Base-by-base conservation (phyloP, 805 yeast genomes). In the Spathaspora sp. region DNA sequence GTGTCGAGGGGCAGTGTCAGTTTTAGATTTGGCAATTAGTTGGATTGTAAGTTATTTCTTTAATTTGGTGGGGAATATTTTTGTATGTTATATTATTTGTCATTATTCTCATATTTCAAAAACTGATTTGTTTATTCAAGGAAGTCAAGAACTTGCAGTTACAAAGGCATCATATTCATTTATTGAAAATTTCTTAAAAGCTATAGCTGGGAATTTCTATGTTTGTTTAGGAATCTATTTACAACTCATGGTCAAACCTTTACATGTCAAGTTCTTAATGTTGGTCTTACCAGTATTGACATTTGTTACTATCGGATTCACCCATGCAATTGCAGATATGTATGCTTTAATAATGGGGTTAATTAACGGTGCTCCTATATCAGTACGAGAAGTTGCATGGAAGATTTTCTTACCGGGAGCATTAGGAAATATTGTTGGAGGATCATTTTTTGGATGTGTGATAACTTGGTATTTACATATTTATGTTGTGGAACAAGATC, bases 261-360 rank as follows among this genome's bases (percentile, higher is more conserved):
- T 85, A 9, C 96, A 89, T 61, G 96, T 89, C 35, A 87, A 86
- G 58, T 73, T 85, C 28, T 46, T 85, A 5, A 67, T 86, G 71
- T 78, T 88, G 71, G 60, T 75, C 14, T 62, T 87, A 18, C 96
- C 96, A 0, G 75, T 88, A 14, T 86, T 87, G 65, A 82, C 92
- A 0, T 87, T 89, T 66, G 94, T 87, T n/a, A 60, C 85, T 1
- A 73, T 85, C 74, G 94, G 96, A 0, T 89, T 83, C 66, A 82
- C 89, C 1, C 96, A 89, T 62, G 82, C 83, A 1, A 90, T 89
- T 8, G 96, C 96, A 0, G 96, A 89, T 64, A 87, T 89, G 94
- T 84, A 75, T 57, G 57, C 86, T 49, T 63, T 85, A 4, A 81
- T 85, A 8, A 79, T 82, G 55, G 96, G 89, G 0, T 67, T 87